phyloP scores from a whole-genome alignment of 2,329 filamentous ascomycete genomes.

The Sarocladium strictum region DNA sequence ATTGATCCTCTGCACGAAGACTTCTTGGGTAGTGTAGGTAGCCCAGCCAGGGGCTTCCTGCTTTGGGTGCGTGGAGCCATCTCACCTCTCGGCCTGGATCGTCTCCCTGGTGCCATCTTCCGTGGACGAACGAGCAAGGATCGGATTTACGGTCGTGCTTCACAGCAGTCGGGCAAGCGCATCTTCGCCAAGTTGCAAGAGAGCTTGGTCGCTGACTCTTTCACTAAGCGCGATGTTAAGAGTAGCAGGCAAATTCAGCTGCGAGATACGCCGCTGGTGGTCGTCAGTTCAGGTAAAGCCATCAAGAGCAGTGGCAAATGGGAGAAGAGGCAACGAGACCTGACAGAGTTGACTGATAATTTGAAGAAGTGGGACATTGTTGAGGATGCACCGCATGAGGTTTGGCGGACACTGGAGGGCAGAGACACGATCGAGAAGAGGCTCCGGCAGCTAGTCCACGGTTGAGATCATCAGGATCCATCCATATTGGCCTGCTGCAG shows the following conservation, averaged over 20 bases:
- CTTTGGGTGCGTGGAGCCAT: slow-evolving; percentile 84
- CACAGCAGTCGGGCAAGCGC: slow-evolving; percentile 74
- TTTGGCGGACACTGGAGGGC: slow-evolving; percentile 75
- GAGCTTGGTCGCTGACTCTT: slow-evolving; percentile 76
- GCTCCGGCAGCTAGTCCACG: slow-evolving; percentile 59
- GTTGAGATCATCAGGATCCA: slow-evolving; percentile 13
- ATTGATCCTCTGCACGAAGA: slow-evolving; percentile 90
- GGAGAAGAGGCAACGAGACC: slow-evolving; percentile 78
- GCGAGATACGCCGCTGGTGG: slow-evolving; percentile 65
- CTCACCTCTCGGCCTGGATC: slow-evolving; percentile 79
- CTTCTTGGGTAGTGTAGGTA: slow-evolving; percentile 62
- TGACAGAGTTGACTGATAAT: slow-evolving; percentile 74
- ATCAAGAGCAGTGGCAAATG: slow-evolving; percentile 63
- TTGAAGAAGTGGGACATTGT: slow-evolving; percentile 83
- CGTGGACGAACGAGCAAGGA: slow-evolving; percentile 74
- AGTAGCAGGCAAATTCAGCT: slow-evolving; percentile 76
- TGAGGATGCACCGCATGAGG: slow-evolving; percentile 73
- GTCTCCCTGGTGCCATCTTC: slow-evolving; percentile 75
- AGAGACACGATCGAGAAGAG: slow-evolving; percentile 72
- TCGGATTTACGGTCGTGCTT: slow-evolving; percentile 73
- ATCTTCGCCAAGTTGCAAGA: slow-evolving; percentile 93
- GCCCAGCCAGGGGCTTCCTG: slow-evolving; percentile 66
- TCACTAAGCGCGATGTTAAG: slow-evolving; percentile 76
- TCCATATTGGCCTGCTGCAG: not conserved
- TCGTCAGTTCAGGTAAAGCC: slow-evolving; percentile 76